Evolutionary conservation across 305 asterid species (phyloP).

Genomic region (Fraxinus floribunda): DNA sequence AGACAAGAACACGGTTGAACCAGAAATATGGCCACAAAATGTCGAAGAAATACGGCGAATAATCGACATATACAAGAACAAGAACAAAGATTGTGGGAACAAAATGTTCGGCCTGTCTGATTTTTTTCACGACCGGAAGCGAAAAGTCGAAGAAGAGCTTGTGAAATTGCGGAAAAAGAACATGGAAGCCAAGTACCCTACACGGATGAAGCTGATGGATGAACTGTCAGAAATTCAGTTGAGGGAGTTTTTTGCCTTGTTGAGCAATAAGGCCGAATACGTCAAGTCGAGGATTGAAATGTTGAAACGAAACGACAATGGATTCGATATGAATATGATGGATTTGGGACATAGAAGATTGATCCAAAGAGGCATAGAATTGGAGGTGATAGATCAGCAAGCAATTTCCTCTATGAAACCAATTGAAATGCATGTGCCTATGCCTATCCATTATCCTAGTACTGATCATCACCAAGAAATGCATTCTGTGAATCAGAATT

Average conservation of each 20-base stretch:
- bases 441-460: conserved; percentile 15
- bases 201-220: conserved; percentile 28
- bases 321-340: not conserved
- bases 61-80: conserved; percentile 41
- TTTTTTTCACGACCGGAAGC: conserved; percentile 43
- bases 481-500: conserved; percentile 25
- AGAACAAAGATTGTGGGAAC: conserved; percentile 38
- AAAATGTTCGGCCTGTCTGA: conserved; percentile 43
- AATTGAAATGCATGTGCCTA: conserved; percentile 14
- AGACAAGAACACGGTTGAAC: conserved; percentile 21
- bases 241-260: conserved; percentile 29
- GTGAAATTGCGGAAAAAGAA: conserved; percentile 39
- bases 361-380: conserved; percentile 30
- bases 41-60: conserved; percentile 29
- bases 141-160: conserved; percentile 51
- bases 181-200: conserved; percentile 52
- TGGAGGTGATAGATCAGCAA: conserved; percentile 26
- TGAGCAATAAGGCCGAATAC: conserved; percentile 31
- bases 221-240: conserved; percentile 26
- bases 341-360: conserved; percentile 21
- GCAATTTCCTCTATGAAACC: conserved; percentile 1
- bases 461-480: conserved; percentile 22
- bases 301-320: conserved; percentile 18
- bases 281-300: conserved; percentile 37
- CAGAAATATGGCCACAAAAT: conserved; percentile 56